Conservation (phyloP, 345 rosid genomes). For the Conringia planisiliqua region DNA sequence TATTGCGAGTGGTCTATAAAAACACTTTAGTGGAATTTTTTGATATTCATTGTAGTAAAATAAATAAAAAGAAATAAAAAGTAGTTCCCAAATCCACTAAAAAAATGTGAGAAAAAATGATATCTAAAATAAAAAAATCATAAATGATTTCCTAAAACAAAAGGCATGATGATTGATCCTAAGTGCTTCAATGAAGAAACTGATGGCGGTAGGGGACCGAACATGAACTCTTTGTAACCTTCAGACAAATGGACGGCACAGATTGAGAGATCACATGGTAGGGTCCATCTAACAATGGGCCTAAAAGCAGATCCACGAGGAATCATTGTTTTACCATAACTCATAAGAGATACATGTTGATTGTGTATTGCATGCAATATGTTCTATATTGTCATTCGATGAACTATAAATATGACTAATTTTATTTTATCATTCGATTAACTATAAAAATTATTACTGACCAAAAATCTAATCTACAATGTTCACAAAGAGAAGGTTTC, state of each 20-base stretch:
- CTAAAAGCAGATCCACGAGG: constrained; percentile 6
- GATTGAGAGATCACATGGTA: constrained; percentile 13
- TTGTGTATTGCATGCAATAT: background rate
- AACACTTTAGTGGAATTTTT: background rate
- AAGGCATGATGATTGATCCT: constrained; percentile 20
- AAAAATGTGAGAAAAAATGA: background rate
- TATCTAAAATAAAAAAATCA: too few relatives aligned
- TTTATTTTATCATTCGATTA: too few relatives aligned
- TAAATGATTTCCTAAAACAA: constrained; percentile 1
- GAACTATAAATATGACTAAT: background rate
- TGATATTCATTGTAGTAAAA: background rate
- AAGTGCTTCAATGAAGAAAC: constrained; percentile 22
- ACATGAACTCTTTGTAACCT: background rate
- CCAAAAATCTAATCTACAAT: background rate
- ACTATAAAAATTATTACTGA: too few relatives aligned
- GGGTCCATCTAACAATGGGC: constrained; percentile 11
- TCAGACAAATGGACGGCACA: background rate
- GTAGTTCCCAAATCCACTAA: background rate
- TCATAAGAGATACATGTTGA: background rate
- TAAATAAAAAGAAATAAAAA: background rate
- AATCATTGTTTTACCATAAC: background rate
- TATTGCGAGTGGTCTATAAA: too few relatives aligned
- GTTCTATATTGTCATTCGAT: background rate
- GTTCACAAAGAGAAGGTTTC: background rate
- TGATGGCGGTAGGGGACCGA: constrained; percentile 31